phyloP scores from a whole-genome alignment of 73 alveolate genomes.

The Tetrahymena thermophila region DNA sequence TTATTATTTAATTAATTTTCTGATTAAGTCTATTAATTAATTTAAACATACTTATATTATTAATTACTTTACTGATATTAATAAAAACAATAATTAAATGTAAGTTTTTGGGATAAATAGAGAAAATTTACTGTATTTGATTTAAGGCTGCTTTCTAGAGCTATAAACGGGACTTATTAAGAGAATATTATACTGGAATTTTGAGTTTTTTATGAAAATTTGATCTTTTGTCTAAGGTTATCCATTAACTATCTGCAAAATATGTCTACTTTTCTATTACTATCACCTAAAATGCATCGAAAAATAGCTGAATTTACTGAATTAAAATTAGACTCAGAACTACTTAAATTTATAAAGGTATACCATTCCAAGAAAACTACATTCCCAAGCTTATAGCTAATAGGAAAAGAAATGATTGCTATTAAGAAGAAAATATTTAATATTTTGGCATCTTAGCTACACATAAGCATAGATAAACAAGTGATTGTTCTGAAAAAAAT shows the following conservation, averaged over 20 bases:
- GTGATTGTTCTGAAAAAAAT: not conserved
- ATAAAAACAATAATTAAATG: too few species aligned
- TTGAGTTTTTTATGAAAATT: not conserved
- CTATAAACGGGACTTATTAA: not conserved
- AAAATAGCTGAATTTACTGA: not conserved
- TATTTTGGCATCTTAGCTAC: not conserved
- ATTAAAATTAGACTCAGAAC: not conserved
- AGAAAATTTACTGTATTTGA: not conserved
- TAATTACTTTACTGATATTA: not conserved
- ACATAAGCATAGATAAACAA: not conserved
- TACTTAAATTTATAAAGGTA: not conserved
- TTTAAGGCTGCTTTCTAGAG: too few species aligned
- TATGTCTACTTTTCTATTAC: not conserved
- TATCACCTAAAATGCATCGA: not conserved
- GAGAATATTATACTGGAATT: not conserved
- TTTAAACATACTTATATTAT: too few species aligned
- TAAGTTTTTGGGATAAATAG: too few species aligned
- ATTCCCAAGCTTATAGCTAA: not conserved
- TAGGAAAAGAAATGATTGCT: not conserved
- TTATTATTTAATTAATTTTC: too few species aligned
- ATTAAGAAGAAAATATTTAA: not conserved
- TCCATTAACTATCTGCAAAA: not conserved
- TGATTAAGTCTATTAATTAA: not conserved
- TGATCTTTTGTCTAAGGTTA: not conserved
- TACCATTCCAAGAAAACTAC: not conserved